These are phyloP conservation scores for Citrullus amarus DNA, from an alignment of 306 rosid species.

Conservation along the genomic window DNA sequence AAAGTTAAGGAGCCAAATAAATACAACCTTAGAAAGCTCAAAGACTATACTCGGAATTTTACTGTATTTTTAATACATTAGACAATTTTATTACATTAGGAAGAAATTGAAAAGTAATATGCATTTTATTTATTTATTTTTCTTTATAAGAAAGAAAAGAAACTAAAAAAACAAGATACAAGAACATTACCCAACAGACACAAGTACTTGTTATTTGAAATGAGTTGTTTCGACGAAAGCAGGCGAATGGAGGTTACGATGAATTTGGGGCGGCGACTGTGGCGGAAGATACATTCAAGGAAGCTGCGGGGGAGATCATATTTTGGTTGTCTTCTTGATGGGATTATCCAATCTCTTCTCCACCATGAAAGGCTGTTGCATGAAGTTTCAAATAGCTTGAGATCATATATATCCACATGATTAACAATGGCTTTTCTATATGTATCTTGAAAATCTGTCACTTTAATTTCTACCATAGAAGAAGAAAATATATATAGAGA, in stretches of 20 bases:
- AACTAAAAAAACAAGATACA: background rate
- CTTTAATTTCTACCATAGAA: background rate
- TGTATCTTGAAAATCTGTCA: background rate
- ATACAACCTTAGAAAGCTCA: too few relatives aligned
- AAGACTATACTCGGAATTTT: too few relatives aligned
- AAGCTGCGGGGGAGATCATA: slow-evolving; percentile 44
- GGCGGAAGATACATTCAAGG: slow-evolving; percentile 24
- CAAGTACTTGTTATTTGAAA: background rate
- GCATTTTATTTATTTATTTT: too few relatives aligned
- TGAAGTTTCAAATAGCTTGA: background rate
- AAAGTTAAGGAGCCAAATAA: too few relatives aligned
- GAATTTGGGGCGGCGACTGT: slow-evolving; percentile 11
- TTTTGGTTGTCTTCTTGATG: slow-evolving; percentile 18
- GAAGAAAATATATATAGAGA: background rate
- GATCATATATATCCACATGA: too few relatives aligned
- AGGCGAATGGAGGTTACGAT: slow-evolving; percentile 22
- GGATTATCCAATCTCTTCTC: background rate
- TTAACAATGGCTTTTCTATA: background rate
- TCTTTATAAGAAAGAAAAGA: too few relatives aligned
- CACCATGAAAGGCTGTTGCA: background rate
- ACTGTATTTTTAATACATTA: too few relatives aligned
- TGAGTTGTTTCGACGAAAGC: background rate
- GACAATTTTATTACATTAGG: too few relatives aligned
- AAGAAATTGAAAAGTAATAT: too few relatives aligned
- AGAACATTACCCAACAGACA: too few relatives aligned